Conservation (phyloP, 805 yeast species). For the Maudiozyma barnettii region DNA sequence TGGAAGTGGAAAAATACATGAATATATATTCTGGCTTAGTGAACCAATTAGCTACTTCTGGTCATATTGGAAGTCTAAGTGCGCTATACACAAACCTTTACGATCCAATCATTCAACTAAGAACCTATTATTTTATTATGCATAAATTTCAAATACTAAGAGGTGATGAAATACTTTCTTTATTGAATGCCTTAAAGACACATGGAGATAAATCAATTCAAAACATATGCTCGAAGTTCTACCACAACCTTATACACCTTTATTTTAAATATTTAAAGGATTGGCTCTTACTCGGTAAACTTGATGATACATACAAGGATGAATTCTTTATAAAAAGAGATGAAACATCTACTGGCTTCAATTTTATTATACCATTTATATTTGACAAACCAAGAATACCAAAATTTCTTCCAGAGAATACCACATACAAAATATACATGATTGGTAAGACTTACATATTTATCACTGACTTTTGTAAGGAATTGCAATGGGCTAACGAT, state of each 20-base stretch:
- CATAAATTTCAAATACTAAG: constrained; percentile 24
- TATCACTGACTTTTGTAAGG: constrained; percentile 55
- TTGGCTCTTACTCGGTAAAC: constrained; percentile 66
- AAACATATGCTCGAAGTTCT: constrained; percentile 35
- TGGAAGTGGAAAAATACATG: constrained; percentile 37
- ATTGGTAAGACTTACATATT: constrained; percentile 68
- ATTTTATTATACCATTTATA: constrained; percentile 9
- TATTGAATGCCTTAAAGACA: constrained; percentile 39
- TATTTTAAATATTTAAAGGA: constrained; percentile 48
- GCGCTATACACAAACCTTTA: constrained; percentile 31
- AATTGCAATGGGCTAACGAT: constrained; percentile 51
- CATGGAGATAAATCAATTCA: constrained; percentile 57
- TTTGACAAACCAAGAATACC: constrained; percentile 29
- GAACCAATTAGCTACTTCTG: constrained; percentile 36
- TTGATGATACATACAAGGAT: constrained; percentile 37
- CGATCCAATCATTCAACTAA: constrained; percentile 45
- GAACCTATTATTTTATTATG: constrained; percentile 44
- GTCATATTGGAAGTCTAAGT: constrained; percentile 23
- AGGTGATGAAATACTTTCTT: constrained; percentile 47
- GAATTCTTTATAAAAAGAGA: constrained; percentile 50
- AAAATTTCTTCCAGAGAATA: constrained; percentile 28
- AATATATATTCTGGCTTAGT: constrained; percentile 36
- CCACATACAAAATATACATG: constrained; percentile 42
- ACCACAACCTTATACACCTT: constrained; percentile 42
- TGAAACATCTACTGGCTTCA: constrained; percentile 2